A percentile compares a stretch with the other conserved stretches of the same genome.
Conservation (phyloP, 352 stramenopile species). For the Salisapilia sapeloensis region DNA sequence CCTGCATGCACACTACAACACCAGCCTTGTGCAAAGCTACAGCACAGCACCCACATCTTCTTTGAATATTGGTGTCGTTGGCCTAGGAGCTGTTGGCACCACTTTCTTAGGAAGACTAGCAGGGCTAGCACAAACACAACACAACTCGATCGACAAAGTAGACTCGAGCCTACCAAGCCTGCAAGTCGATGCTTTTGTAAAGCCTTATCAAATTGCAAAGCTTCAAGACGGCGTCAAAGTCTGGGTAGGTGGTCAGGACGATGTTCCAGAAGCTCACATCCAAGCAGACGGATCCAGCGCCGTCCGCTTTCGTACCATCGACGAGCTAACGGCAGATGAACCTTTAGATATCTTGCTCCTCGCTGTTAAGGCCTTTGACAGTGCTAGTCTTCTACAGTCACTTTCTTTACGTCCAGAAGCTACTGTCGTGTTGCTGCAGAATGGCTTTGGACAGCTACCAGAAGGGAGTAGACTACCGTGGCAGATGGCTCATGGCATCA, state of each 20-base stretch:
- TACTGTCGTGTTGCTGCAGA: constrained; percentile 46
- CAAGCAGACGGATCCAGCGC: constrained; percentile 3
- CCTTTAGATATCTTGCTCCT: constrained; percentile 39
- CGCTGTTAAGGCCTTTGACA: constrained; percentile 56
- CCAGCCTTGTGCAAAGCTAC: too few relatives aligned
- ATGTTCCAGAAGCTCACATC: constrained; percentile 2
- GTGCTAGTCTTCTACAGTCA: constrained; percentile 11
- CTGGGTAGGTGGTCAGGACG: constrained; percentile 3
- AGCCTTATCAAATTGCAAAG: constrained; percentile 14
- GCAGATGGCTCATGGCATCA: constrained; percentile 43
- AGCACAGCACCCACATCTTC: not conserved
- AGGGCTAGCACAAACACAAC: constrained; percentile 5
- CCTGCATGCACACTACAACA: too few relatives aligned
- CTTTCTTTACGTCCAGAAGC: constrained; percentile 16
- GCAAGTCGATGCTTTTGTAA: constrained; percentile 32
- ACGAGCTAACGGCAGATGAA: constrained; percentile 3
- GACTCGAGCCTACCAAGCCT: constrained; percentile 1
- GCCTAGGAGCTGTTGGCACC: constrained; percentile 49
- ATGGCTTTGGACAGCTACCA: constrained; percentile 31
- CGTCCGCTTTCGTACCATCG: constrained; percentile 18
- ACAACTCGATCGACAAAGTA: too few relatives aligned
- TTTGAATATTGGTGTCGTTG: constrained; percentile 25
- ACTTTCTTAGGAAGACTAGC: constrained; percentile 50
- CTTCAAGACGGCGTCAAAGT: constrained; percentile 2
- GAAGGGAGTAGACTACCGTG: constrained; percentile 4